Evolutionary conservation across 169 alveolate species (phyloP), one percentile per base, ranked within the genome.

Genomic region (Eimeria tenella): DNA sequence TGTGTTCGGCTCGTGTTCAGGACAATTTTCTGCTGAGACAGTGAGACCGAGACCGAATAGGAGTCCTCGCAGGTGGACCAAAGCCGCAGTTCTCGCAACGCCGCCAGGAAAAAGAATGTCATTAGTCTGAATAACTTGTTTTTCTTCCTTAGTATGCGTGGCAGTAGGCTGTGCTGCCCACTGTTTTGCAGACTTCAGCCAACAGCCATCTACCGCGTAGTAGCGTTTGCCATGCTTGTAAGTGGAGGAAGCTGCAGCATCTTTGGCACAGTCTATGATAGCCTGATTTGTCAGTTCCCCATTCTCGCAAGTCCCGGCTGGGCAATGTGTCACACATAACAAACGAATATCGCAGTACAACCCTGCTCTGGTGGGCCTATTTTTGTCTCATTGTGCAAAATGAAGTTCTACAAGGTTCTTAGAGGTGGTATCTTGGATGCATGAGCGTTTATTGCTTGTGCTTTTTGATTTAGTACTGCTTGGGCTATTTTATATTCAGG

Each of bases 191-290:
- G 50, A n/a, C 68, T 50, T 49, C 70, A 77, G 87, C 87, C 87
- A 77, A 49, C 87, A 77, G 65, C 17, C 9, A 3, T 77, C 87
- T 17, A 77, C 53, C n/a, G 68, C 87, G 25, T 49, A 77, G 87
- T 77, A 55, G 25, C 62, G 62, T 65, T 49, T 77, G 49, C 87
- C 87, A 10, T 17, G 87, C 87, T 9, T 13, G 25, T 53, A 42
- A 19, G 87, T 68, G 19, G 87, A 49, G 42, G 87, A 77, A 8
- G 70, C 17, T 17, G 60, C 4, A 8, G 65, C 87, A 11, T 49
- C 25, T 17, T n/a, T 77, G 62, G 42, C 42, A 2, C 42, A 31
- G 42, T 31, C 42, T 55, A 2, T 53, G 19, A 77, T 8, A 8
- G 6, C 25, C 4, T 53, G 62, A 15, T 49, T 65, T 15, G n/a